phyloP scores from a whole-genome alignment of 345 rosid genomes.

The Eucalyptus dawsonii region DNA sequence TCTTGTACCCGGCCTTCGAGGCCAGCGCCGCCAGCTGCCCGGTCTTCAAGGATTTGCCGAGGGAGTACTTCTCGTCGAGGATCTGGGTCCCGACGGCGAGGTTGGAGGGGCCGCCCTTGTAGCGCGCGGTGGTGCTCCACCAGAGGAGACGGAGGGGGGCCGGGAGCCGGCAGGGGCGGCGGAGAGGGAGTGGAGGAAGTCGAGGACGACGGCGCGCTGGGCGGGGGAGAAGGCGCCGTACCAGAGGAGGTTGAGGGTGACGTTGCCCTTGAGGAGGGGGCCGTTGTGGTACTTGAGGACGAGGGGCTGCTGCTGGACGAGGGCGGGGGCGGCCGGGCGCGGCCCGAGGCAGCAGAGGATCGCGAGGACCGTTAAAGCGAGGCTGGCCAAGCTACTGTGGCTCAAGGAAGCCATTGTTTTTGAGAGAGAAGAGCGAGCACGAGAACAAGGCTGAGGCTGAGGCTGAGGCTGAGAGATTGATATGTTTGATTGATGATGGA shows the following conservation, averaged over 20 bases:
- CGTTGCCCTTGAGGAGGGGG: constrained; percentile 18
- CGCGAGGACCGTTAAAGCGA: not conserved
- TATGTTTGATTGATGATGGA: not conserved
- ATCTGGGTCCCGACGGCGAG: constrained; percentile 15
- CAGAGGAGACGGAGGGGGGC: constrained; percentile 15
- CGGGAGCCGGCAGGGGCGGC: not conserved
- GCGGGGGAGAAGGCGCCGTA: constrained; percentile 20
- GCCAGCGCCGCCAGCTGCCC: constrained; percentile 7
- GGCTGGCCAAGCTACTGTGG: not conserved
- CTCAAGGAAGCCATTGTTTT: not conserved
- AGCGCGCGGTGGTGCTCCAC: constrained; percentile 25
- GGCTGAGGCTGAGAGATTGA: not conserved
- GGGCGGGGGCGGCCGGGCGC: not conserved
- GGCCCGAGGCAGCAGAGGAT: not conserved
- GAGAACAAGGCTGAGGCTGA: not conserved
- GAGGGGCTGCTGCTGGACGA: constrained; percentile 25
- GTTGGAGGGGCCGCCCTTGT: constrained; percentile 11
- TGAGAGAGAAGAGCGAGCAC: too few relatives aligned
- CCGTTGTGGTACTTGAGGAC: constrained; percentile 30
- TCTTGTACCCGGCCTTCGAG: not conserved
- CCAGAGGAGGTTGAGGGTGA: constrained; percentile 28
- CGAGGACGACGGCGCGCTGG: constrained; percentile 25
- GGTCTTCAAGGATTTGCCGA: constrained; percentile 5
- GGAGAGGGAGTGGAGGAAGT: constrained; percentile 16
- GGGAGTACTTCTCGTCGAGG: constrained; percentile 10